A percentile compares a stretch with the other conserved stretches of the same genome.
These are phyloP conservation scores for Nakaseomyces sp. DNA, from an alignment of 1,139 yeast genomes.

Conservation along the genomic window DNA sequence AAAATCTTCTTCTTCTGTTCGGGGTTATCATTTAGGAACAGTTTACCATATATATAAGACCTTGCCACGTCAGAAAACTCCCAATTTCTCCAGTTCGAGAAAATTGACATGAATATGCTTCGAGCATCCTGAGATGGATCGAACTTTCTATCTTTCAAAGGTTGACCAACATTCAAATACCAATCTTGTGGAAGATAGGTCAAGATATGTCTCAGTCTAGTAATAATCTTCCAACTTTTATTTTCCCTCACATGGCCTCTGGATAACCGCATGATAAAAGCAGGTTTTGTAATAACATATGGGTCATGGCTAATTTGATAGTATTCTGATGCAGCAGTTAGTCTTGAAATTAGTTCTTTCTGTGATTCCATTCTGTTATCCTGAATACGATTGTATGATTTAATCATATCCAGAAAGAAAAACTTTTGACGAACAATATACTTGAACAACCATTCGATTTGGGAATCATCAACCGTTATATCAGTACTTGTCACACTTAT, in stretches of 20 bases:
- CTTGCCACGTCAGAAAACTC: slow-evolving; percentile 56
- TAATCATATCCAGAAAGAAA: slow-evolving; percentile 24
- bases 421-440: slow-evolving; percentile 26
- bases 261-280: slow-evolving; percentile 65
- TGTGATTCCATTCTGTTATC: slow-evolving; percentile 11
- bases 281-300: slow-evolving; percentile 80
- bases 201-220: slow-evolving; percentile 67
- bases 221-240: slow-evolving; percentile 81
- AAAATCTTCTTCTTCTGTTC: slow-evolving; percentile 16
- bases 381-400: slow-evolving; percentile 13
- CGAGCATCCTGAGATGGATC: slow-evolving; percentile 46
- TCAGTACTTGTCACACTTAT: slow-evolving; percentile 33
- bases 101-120: slow-evolving; percentile 46
- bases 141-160: slow-evolving; percentile 17
- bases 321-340: slow-evolving; percentile 55
- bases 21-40: slow-evolving; percentile 16
- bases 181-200: slow-evolving; percentile 51
- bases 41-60: slow-evolving; percentile 41
- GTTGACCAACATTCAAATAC: slow-evolving; percentile 29
- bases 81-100: slow-evolving; percentile 88
- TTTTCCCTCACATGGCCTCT: slow-evolving; percentile 67
- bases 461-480: slow-evolving; percentile 32
- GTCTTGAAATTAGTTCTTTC: slow-evolving; percentile 30
- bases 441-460: slow-evolving; percentile 35
- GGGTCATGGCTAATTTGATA: slow-evolving; percentile 73